Evolutionary conservation across 306 rosid genomes (phyloP), one percentile per base, ranked within the genome.

Genomic region (Quercus agrifolia): DNA sequence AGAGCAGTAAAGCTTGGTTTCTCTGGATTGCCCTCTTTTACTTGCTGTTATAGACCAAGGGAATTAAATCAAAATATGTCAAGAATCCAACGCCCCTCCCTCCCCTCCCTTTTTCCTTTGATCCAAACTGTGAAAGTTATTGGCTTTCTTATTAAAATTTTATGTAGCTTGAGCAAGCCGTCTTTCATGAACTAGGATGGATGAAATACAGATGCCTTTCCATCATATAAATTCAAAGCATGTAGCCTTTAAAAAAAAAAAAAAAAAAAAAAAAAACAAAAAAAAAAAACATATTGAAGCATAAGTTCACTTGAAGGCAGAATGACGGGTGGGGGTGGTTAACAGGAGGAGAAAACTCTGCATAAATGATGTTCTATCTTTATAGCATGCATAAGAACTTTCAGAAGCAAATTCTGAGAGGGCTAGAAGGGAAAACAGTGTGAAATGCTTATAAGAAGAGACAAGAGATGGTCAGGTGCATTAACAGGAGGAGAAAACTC

Each of bases 361-460:
- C 69, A n/a, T 38, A 15, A 71, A 63, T 71, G 5, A 1, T 55
- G 28, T 59, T 77, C 74, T 41, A 20, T 56, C 55, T 77, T 70
- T 55, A 30, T 44, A 33, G 73, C 33, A 51, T 80, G 74, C 62
- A 77, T 74, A 28, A 23, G 74, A 66, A 63, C 77, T 70, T 74
- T 76, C 30, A 38, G 77, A 73, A 61, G 52, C 61, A 56, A 38
- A 75, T 27, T 28, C 79, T 55, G 56, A 18, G 19, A 44, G 56
- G 52, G 28, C 18, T 20, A 9, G 12, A 20, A n/a, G 56, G 44
- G 56, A 69, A 20, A 69, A 38, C 6, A 18, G 46, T 44, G n/a
- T 41, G 44, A 25, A n/a, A 69, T 28, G 30, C 28, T 19, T 20
- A 9, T 41, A 69, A 19, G 28, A 12, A 20, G 54, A 41, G 41